Conservation (phyloP, 441 rosid species). For the Melastoma candidum region DNA sequence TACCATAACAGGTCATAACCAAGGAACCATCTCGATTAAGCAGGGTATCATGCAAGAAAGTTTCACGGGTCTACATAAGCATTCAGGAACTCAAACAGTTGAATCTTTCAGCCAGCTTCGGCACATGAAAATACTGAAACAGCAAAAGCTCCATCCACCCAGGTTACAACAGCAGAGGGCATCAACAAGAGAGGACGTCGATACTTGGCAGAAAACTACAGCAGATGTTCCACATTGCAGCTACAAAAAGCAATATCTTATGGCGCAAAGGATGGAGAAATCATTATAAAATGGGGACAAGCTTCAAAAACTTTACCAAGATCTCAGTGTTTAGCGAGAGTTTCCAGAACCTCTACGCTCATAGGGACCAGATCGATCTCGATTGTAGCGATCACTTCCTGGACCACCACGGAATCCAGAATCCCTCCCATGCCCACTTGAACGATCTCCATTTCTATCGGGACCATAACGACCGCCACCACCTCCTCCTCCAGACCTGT, state of each 20-base stretch:
- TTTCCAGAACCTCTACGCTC: conserved; percentile 61
- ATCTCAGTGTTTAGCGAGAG: conserved; percentile 20
- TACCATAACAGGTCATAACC: conserved; percentile 35
- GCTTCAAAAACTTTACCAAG: conserved; percentile 19
- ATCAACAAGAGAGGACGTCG: conserved; percentile 21
- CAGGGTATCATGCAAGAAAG: conserved; percentile 38
- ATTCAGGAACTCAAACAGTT: conserved; percentile 34
- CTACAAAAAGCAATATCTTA: conserved; percentile 13
- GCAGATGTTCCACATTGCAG: conserved; percentile 24
- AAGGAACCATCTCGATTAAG: conserved; percentile 19
- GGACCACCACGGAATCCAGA: conserved; percentile 58
- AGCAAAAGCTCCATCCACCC: conserved; percentile 22
- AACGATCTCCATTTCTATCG: conserved; percentile 71
- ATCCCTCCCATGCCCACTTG: conserved; percentile 62
- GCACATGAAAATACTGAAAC: conserved; percentile 26
- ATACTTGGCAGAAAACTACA: conserved; percentile 18
- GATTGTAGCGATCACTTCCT: conserved; percentile 57
- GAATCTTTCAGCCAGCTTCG: conserved; percentile 25
- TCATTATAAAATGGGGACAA: conserved; percentile 1
- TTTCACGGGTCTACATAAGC: conserved; percentile 32
- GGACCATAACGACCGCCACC: conserved; percentile 69
- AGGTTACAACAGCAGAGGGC: conserved; percentile 22
- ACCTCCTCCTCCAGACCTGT: conserved; percentile 19
- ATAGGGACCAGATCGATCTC: conserved; percentile 82
- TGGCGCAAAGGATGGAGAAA: conserved; percentile 6